Conservation (phyloP, 139 green algal genomes). For the Spirogloea muscicola region DNA sequence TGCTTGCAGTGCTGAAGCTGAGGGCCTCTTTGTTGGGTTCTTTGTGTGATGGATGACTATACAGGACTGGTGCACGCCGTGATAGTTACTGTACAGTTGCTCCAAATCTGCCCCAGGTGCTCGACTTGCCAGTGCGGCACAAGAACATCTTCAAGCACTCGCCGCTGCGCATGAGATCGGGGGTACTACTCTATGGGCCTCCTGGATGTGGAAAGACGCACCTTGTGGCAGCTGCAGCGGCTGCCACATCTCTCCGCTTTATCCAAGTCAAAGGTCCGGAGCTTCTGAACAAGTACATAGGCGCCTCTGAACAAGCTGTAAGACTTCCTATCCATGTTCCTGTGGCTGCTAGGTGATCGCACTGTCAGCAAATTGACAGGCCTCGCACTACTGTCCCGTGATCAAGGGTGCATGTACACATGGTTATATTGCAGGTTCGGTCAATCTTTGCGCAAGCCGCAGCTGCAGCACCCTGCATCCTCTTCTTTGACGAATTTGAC, state of each 20-base stretch:
- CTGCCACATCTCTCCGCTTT: slow-evolving; percentile 63
- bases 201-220: slow-evolving; percentile 93
- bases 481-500: slow-evolving; percentile 99
- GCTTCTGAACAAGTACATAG: slow-evolving; percentile 98
- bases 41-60: too few relatives aligned
- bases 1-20: too few relatives aligned
- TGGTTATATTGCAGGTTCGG: slow-evolving; percentile 55
- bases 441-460: slow-evolving; percentile 82
- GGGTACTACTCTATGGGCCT: slow-evolving; percentile 89
- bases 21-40: too few relatives aligned
- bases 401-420: too few relatives aligned
- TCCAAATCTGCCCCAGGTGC: slow-evolving; percentile 70
- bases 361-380: too few relatives aligned
- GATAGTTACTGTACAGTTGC: too few relatives aligned
- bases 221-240: slow-evolving; percentile 68
- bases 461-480: slow-evolving; percentile 82
- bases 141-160: slow-evolving; percentile 56
- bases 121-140: slow-evolving; percentile 70
- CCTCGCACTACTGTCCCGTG: too few relatives aligned
- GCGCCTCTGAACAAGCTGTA: slow-evolving; percentile 79
- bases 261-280: slow-evolving; percentile 86
- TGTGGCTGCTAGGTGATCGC: too few relatives aligned
- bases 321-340: too few relatives aligned
- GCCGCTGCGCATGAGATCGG: slow-evolving; percentile 80
- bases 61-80: too few relatives aligned